Base-by-base conservation (phyloP, 2,329 filamentous ascomycete genomes). In the Gnomoniopsis sp. region DNA sequence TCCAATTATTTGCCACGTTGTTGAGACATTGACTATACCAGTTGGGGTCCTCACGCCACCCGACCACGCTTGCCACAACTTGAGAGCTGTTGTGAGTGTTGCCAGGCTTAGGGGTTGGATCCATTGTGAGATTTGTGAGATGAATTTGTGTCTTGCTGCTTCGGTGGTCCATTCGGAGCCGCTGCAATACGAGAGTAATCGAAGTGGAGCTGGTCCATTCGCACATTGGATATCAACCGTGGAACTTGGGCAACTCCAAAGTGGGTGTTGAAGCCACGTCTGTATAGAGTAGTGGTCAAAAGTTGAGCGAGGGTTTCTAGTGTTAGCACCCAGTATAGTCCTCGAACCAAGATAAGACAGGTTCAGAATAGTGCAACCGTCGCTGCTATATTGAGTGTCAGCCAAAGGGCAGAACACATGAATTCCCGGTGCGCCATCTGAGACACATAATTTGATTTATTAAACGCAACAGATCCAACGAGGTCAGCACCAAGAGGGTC, bases 41-140 rank as follows among this genome's bases (percentile, higher is more conserved):
- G 6, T 46, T 21, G 19, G 49, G 48, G 36, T 57, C 55, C 38
- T 57, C 55, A 17, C 55, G 55, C 55, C 55, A 52, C 1, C 55
- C 55, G 21, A 57, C 48, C 6, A 34, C 41, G 21, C 47, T 48
- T 6, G 38, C 55, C 22, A 57, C 26, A 17, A 50, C 30, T 7
- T 23, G 17, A 12, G 30, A 33, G 14, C 15, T 34, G 6, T 14
- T 17, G 1, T 41, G 21, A 3, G 2, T 30, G 12, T 34, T 33
- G 33, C 12, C 14, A 15, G 36, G 4, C 4, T 15, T 41, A 41
- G 36, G 36, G 36, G 14, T 14, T n/a, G 36, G n/a, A 3, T 41
- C 36, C 36, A 3, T 41, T 41, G 36, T 1, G 36, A 41, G 6
- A 41, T 11, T n/a, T 17, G 7, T 1, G 36, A 41, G 6, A 41